Evolutionary conservation across 768 basidiomycete species (phyloP).

Genomic region (Tylopilus balloui): DNA sequence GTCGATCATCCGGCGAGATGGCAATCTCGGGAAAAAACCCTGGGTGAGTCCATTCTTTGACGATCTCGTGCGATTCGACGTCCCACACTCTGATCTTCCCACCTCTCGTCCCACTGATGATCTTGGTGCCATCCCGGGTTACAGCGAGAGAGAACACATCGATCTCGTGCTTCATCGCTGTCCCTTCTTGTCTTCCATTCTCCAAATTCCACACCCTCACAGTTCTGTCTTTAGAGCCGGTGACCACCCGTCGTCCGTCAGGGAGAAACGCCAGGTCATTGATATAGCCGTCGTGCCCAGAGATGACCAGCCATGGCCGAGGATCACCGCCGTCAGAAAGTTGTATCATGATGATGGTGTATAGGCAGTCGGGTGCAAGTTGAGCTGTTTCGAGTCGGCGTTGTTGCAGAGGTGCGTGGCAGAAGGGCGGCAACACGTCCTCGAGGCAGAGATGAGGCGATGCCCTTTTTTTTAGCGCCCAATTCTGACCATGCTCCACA

Average conservation of each 20-base stretch:
- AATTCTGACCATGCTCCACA: too few species aligned
- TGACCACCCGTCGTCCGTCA: neutral
- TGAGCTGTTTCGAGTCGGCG: too few species aligned
- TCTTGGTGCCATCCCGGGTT: neutral
- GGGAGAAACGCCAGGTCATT: neutral
- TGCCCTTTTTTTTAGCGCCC: too few species aligned
- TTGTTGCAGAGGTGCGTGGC: too few species aligned
- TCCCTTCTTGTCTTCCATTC: neutral
- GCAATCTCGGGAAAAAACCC: neutral
- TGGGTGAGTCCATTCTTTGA: neutral
- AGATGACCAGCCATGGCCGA: too few species aligned
- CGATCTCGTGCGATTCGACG: neutral
- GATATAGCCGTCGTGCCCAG: too few species aligned
- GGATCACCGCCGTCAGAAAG: too few species aligned
- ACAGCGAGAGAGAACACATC: neutral
- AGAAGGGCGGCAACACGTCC: too few species aligned
- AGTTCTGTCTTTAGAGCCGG: neutral
- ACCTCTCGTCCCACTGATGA: neutral
- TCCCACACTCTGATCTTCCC: slow-evolving; percentile 1
- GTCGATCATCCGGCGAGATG: neutral
- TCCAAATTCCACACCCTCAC: neutral
- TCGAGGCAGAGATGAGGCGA: too few species aligned
- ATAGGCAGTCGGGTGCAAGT: too few species aligned
- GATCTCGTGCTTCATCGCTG: neutral
- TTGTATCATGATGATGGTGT: too few species aligned